Conservation (phyloP, 345 rosid species). For the Euphorbia lathyris region DNA sequence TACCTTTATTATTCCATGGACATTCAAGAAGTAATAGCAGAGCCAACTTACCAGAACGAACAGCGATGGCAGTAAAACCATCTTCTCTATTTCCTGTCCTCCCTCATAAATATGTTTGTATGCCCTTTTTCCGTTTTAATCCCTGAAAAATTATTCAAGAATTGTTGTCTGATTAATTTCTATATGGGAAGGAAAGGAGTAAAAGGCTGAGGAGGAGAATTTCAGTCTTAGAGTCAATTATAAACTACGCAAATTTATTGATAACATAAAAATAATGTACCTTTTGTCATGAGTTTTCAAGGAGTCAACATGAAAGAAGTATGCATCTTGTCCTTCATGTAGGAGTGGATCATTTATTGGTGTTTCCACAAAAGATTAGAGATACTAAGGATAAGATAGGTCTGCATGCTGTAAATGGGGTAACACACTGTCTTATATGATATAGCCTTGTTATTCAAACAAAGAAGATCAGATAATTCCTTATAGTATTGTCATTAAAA, state of each 20-base stretch:
- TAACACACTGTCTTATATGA: background rate
- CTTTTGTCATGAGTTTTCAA: background rate
- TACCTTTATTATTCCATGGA: conserved; percentile 36
- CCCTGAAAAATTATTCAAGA: background rate
- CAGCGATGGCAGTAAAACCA: conserved; percentile 42
- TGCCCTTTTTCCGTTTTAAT: background rate
- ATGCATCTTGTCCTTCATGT: background rate
- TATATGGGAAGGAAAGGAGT: background rate
- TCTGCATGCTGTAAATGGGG: background rate
- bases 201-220: background rate
- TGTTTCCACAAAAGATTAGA: background rate
- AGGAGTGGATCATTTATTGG: background rate
- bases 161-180: background rate
- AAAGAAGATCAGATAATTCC: background rate
- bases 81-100: conserved; percentile 10
- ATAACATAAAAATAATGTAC: background rate
- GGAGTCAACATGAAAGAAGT: background rate
- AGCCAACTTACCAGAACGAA: conserved; percentile 48
- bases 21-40: conserved; percentile 38
- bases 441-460: background rate
- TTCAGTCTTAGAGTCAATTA: no score
- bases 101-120: background rate
- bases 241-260: background rate
- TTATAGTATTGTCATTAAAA: background rate
- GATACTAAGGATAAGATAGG: background rate